These are phyloP conservation scores for Xylariaceae sp. DNA, from an alignment of 2,329 filamentous ascomycete genomes.

Conservation along the genomic window DNA sequence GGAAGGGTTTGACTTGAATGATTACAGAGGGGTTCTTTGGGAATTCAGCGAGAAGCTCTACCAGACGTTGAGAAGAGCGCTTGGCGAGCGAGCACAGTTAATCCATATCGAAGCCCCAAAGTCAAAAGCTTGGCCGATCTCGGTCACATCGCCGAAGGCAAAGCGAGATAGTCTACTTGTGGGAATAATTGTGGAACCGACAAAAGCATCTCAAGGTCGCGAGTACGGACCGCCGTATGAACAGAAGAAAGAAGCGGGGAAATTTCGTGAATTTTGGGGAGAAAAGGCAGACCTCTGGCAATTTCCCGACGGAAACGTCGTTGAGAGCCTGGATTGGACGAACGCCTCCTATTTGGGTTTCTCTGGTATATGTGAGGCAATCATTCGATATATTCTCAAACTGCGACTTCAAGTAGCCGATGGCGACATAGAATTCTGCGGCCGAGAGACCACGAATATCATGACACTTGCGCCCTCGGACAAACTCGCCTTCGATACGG, in stretches of 20 bases:
- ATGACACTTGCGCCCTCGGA: conserved; percentile 52
- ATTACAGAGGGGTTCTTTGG: conserved; percentile 48
- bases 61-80: conserved; percentile 66
- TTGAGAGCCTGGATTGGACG: conserved; percentile 88
- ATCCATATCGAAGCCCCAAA: conserved; percentile 59
- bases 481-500: conserved; percentile 64
- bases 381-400: conserved; percentile 70
- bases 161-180: conserved; percentile 54
- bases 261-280: conserved; percentile 92
- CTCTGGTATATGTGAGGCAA: conserved; percentile 73
- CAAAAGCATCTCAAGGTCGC: conserved; percentile 73
- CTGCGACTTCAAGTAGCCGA: conserved; percentile 67
- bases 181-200: conserved; percentile 72
- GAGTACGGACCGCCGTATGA: conserved; percentile 89
- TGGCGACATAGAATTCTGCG: conserved; percentile 55
- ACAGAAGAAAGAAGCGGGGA: conserved; percentile 77
- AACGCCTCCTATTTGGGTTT: conserved; percentile 57
- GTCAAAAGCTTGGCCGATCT: conserved; percentile 49
- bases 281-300: conserved; percentile 89
- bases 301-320: conserved; percentile 93
- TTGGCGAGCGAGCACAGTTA: conserved; percentile 73
- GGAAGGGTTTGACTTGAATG: conserved; percentile 34
- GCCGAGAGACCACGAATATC: conserved; percentile 53
- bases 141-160: conserved; percentile 39
- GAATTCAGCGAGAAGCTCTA: conserved; percentile 62